Conservation (phyloP, 805 yeast species). For the Saturnispora besseyi region DNA sequence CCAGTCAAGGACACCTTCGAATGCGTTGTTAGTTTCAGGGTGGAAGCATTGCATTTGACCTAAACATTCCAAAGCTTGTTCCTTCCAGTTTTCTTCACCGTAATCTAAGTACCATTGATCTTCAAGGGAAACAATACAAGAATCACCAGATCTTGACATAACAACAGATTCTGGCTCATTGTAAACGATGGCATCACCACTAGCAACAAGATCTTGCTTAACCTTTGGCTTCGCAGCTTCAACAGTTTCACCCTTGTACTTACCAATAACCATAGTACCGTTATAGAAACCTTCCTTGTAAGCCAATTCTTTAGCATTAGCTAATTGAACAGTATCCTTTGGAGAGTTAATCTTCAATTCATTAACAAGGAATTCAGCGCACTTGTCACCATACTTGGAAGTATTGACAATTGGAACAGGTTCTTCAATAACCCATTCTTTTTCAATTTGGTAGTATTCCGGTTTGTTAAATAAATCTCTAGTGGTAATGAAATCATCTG, state of each 20-base stretch:
- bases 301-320: conserved; percentile 87
- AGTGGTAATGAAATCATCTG: conserved; percentile 89
- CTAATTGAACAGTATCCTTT: conserved; percentile 78
- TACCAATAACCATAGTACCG: conserved; percentile 74
- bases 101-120: conserved; percentile 98
- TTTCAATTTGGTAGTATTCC: conserved; percentile 76
- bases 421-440: conserved; percentile 77
- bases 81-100: conserved; percentile 90
- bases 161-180: conserved; percentile 90
- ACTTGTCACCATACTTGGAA: conserved; percentile 76
- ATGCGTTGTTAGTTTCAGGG: conserved; percentile 80
- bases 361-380: conserved; percentile 78
- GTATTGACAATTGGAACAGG: conserved; percentile 69
- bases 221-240: conserved; percentile 86
- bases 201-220: conserved; percentile 67
- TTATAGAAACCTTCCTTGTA: conserved; percentile 95
- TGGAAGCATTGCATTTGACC: conserved; percentile 67
- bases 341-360: conserved; percentile 90
- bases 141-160: conserved; percentile 92
- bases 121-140: conserved; percentile 91
- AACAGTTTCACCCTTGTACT: conserved; percentile 81
- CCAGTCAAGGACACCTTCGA: conserved; percentile 93
- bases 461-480: conserved; percentile 81
- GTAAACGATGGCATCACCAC: conserved; percentile 79
- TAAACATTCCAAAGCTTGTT: conserved; percentile 71